These are phyloP conservation scores for Stachybotrys elegans DNA, from an alignment of 2,329 filamentous ascomycete genomes.

Conservation along the genomic window DNA sequence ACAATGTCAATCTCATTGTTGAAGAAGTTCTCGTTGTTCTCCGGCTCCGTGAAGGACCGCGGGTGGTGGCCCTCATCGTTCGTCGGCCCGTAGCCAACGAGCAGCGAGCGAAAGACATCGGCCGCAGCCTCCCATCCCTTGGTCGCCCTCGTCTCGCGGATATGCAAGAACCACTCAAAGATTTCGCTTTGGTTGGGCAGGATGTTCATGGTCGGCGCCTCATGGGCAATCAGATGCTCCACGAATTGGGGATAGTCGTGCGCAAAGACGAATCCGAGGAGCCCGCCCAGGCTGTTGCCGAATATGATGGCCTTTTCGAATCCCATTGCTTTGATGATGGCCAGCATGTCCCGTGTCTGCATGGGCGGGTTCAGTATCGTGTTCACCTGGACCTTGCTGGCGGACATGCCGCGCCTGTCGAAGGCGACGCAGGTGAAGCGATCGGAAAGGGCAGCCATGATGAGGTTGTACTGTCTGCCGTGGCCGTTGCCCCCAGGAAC, in stretches of 20 bases:
- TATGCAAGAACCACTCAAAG: slow-evolving; percentile 15
- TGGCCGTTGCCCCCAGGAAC: slow-evolving; percentile 28
- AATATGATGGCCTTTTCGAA: slow-evolving; percentile 21
- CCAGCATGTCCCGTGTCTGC: slow-evolving; percentile 23
- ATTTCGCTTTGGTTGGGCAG: slow-evolving; percentile 18
- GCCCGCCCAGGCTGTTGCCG: slow-evolving; percentile 22
- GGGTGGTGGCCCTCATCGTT: slow-evolving; percentile 10
- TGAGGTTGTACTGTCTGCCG: slow-evolving; percentile 22
- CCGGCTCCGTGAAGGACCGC: slow-evolving; percentile 10
- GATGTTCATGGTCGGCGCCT: slow-evolving; percentile 19
- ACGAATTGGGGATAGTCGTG: slow-evolving; percentile 22
- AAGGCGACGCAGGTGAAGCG: slow-evolving; percentile 24
- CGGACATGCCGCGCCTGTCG: slow-evolving; percentile 27
- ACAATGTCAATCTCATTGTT: slow-evolving; percentile 20
- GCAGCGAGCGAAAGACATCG: slow-evolving; percentile 10
- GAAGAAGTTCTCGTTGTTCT: slow-evolving; percentile 21
- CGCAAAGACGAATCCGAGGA: slow-evolving; percentile 24
- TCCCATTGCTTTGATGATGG: slow-evolving; percentile 21
- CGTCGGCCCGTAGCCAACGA: slow-evolving; percentile 21
- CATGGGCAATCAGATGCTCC: slow-evolving; percentile 23
- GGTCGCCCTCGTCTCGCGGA: slow-evolving; percentile 15
- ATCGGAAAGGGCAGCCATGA: slow-evolving; percentile 20
- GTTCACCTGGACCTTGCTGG: slow-evolving; percentile 16
- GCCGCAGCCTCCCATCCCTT: slow-evolving; percentile 14
- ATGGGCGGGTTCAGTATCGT: slow-evolving; percentile 19